Percentiles rank a stretch among this genome's conserved stretches.
phyloP scores from a whole-genome alignment of 257 asterid species.

The Ligustrum vulgare region DNA sequence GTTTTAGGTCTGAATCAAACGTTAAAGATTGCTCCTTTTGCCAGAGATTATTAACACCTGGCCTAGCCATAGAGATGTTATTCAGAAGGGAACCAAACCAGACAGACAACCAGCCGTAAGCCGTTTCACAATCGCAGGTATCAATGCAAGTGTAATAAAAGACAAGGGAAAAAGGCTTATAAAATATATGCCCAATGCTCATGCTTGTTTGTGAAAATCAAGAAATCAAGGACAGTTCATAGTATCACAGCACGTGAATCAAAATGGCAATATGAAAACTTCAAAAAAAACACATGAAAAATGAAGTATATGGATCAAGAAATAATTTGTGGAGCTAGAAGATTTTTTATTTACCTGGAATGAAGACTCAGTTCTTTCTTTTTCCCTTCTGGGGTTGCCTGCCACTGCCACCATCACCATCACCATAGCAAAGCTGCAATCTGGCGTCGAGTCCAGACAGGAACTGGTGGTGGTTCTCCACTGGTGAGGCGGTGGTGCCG shows the following conservation, averaged over 20 bases:
- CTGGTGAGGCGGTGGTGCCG: slow-evolving; percentile 35
- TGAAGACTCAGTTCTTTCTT: slow-evolving; percentile 55
- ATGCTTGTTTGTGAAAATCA: slow-evolving; percentile 43
- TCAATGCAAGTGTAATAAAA: slow-evolving; percentile 30
- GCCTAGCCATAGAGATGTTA: slow-evolving; percentile 50
- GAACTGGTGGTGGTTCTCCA: slow-evolving; percentile 61
- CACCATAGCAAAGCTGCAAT: slow-evolving; percentile 69
- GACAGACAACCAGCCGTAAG: slow-evolving; percentile 44
- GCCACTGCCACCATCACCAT: slow-evolving; percentile 33
- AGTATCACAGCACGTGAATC: slow-evolving; percentile 37
- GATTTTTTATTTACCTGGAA: slow-evolving; percentile 31
- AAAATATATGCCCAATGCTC: slow-evolving; percentile 26
- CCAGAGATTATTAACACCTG: slow-evolving; percentile 61
- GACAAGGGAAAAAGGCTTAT: slow-evolving; percentile 16
- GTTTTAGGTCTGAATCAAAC: slow-evolving; percentile 15
- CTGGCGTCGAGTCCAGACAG: slow-evolving; percentile 33
- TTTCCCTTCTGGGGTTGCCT: slow-evolving; percentile 57
- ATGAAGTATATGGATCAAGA: too few species aligned
- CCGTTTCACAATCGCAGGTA: slow-evolving; percentile 54
- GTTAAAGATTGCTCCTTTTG: slow-evolving; percentile 39
- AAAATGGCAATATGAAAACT: slow-evolving; percentile 19
- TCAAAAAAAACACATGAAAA: background rate
- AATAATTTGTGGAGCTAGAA: background rate
- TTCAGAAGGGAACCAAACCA: slow-evolving; percentile 54
- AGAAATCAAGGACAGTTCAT: slow-evolving; percentile 31